Evolutionary conservation across 305 asterid species (phyloP).

Genomic region (Fraxinus platypoda): DNA sequence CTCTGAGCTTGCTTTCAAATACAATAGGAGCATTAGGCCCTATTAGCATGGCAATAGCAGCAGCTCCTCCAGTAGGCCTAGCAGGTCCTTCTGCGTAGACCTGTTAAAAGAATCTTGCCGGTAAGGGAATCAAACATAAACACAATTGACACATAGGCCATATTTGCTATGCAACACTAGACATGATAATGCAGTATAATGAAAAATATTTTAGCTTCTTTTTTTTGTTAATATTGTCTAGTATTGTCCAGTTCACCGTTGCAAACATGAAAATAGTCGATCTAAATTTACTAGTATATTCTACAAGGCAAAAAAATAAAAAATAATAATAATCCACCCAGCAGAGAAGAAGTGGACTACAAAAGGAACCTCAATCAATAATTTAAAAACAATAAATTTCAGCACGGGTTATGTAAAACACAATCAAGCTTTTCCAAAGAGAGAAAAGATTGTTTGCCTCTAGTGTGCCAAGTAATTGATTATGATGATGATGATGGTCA

Average conservation of each 20-base stretch:
- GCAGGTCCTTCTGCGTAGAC: constrained; percentile 99
- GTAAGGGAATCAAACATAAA: constrained; percentile 9
- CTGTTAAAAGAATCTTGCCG: constrained; percentile 38
- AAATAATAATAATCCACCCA: too few relatives aligned
- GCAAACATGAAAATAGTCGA: not conserved
- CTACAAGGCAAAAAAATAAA: not conserved
- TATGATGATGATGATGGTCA: constrained; percentile 14
- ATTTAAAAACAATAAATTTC: not conserved
- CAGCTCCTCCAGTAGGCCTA: constrained; percentile 99
- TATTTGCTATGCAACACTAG: not conserved
- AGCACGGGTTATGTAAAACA: not conserved
- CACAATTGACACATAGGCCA: not conserved
- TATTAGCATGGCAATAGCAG: constrained; percentile 90
- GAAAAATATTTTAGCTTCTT: not conserved
- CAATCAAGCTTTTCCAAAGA: not conserved
- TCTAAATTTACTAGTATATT: constrained; percentile 4
- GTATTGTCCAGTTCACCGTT: not conserved
- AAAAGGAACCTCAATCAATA: not conserved
- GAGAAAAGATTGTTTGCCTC: not conserved
- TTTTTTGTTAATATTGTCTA: not conserved
- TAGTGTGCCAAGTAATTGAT: not conserved
- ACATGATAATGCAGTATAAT: not conserved
- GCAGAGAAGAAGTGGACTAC: not conserved
- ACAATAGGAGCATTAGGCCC: constrained; percentile 97
- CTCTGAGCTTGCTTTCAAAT: constrained; percentile 93